Evolutionary conservation across 106 monocot genomes (phyloP), one percentile per base, ranked within the genome.

Genomic region (Apostasia shenzhenica): DNA sequence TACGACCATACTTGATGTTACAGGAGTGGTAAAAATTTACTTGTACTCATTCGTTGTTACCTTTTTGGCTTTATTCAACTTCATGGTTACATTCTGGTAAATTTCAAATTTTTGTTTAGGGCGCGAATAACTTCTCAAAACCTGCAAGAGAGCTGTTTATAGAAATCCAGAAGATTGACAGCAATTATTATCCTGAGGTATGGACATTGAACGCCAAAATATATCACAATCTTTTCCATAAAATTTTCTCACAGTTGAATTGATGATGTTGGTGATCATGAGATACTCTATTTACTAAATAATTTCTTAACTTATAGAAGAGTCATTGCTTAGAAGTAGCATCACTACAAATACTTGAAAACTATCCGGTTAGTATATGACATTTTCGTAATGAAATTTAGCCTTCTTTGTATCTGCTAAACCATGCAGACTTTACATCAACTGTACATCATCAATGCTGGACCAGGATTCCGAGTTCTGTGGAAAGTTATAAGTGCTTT

Each of bases 121-220:
- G 85, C 55, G 61, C 72, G 6, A 77, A 72, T 61, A 82, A 62
- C 66, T 89, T 89, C 45, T 75, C 82, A 37, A 89, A 85, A 69
- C 74, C 79, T 56, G 89, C 85, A 39, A 75, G 85, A 75, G 89
- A 85, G 42, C 52, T 89, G 2, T 82, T 89, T 48, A 12, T 45
- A 52, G 82, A 82, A 65, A 80, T 89, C 70, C 89, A 89, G 55
- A 89, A 85, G 77, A 85, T 89, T 4, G 82, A 89, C 51, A 82
- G 82, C 77, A 82, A 82, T 75, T 85, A 89, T 60, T 89, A 89
- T 69, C 89, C 89, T 39, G 89, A 89, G 82, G 89, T 85, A 26
- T 26, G 26, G 26, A 26, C 26, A 26, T 26, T 26, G 26, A 26
- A 26, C 26, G 0, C 26, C 26, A 26, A 26, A 26, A 26, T 26